These are phyloP conservation scores for Alternaria sp. DNA, from an alignment of 2,329 filamentous ascomycete genomes.

Conservation along the genomic window DNA sequence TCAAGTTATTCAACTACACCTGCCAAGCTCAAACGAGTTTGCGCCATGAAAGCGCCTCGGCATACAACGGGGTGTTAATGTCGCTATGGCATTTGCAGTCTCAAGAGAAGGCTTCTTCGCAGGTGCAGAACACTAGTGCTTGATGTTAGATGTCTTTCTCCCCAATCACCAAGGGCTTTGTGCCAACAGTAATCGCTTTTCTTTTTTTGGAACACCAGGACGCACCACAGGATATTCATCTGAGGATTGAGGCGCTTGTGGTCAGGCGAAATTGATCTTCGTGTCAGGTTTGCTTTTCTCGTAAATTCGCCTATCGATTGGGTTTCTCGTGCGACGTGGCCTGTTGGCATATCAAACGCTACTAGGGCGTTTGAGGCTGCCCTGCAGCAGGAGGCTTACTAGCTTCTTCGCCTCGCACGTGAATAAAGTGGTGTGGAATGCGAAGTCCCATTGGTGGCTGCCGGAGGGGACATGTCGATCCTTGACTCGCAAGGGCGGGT, in stretches of 20 bases:
- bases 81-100: neutral
- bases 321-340: slow-evolving; percentile 11
- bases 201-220: neutral
- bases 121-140: neutral
- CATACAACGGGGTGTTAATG: neutral
- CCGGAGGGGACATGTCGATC: slow-evolving; percentile 7
- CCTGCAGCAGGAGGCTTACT: slow-evolving; percentile 12
- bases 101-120: neutral
- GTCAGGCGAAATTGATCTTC: neutral
- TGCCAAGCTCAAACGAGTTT: slow-evolving; percentile 11
- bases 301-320: slow-evolving; percentile 8
- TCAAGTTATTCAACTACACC: neutral
- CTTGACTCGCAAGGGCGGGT: slow-evolving; percentile 1
- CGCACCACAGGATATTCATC: neutral
- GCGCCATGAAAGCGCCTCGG: slow-evolving; percentile 2
- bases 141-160: neutral
- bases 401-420: slow-evolving; percentile 3
- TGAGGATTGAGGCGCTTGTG: neutral
- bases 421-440: neutral
- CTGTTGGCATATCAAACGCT: slow-evolving; percentile 1
- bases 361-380: slow-evolving; percentile 7
- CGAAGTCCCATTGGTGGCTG: slow-evolving; percentile 1
- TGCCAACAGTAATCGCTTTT: neutral
- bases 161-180: neutral
- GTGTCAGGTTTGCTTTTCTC: slow-evolving; percentile 11